Percentiles rank a stretch among this genome's conserved stretches.
These are phyloP conservation scores for Solanum clarkiae DNA, from an alignment of 257 asterid species.

Conservation along the genomic window DNA sequence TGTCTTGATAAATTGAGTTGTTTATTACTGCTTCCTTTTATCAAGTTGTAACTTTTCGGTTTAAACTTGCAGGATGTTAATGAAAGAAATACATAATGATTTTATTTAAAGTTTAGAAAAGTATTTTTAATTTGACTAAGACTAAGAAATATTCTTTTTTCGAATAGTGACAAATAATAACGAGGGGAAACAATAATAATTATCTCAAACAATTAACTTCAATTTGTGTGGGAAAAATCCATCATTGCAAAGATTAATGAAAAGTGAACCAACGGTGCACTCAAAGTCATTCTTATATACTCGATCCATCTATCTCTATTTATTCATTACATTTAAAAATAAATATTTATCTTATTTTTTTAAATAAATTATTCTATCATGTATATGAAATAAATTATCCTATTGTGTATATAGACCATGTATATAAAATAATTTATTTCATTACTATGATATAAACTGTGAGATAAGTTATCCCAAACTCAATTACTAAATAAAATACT, in stretches of 20 bases:
- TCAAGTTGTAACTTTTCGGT: too few species aligned
- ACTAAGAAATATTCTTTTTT: not conserved
- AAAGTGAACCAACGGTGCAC: not conserved
- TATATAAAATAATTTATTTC: too few species aligned
- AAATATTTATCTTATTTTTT: too few species aligned
- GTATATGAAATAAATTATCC: too few species aligned
- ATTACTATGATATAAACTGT: too few species aligned
- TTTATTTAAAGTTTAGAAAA: not conserved
- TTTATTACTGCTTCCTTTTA: not conserved
- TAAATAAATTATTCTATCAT: too few species aligned
- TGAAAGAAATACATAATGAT: not conserved
- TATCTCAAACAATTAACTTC: not conserved
- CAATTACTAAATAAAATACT: too few species aligned
- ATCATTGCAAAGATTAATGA: not conserved
- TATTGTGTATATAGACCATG: too few species aligned
- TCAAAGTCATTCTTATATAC: not conserved
- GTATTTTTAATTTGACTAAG: not conserved
- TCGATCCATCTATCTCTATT: too few species aligned
- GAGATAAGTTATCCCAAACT: too few species aligned
- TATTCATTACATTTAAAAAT: too few species aligned
- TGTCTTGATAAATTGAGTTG: not conserved
- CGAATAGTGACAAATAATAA: not conserved
- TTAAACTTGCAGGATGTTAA: not conserved
- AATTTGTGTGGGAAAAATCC: not conserved
- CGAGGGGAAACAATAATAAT: not conserved